Percentiles rank a stretch among this genome's conserved stretches.
Conservation (phyloP, 768 basidiomycete species). For the Candolleomyces eurysporus region DNA sequence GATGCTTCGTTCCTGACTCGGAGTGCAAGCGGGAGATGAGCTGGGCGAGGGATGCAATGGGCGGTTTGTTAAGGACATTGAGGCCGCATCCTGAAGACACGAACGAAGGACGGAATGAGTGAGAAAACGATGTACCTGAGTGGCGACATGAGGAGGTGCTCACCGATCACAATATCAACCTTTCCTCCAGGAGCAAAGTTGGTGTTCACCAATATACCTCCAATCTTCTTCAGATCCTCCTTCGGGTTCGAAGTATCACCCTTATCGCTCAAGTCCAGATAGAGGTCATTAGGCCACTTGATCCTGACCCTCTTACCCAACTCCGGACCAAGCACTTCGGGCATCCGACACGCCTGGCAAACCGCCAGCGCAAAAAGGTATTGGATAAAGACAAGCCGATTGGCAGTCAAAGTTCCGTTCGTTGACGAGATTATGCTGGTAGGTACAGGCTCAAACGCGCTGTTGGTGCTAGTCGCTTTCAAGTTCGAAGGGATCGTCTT, state of each 20-base stretch:
- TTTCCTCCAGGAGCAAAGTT: conserved; percentile 64
- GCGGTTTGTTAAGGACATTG: conserved; percentile 80
- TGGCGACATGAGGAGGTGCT: conserved; percentile 18
- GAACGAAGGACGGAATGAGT: background rate
- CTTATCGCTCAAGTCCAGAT: conserved; percentile 45
- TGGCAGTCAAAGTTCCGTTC: conserved; percentile 32
- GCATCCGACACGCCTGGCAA: conserved; percentile 75
- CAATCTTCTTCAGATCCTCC: conserved; percentile 71
- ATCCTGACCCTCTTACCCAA: conserved; percentile 60
- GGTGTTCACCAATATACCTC: conserved; percentile 90
- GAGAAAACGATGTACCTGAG: no score
- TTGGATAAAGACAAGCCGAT: conserved; percentile 86
- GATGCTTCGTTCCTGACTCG: conserved; percentile 14
- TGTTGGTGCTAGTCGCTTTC: background rate
- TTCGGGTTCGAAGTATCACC: conserved; percentile 36
- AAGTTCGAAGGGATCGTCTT: background rate
- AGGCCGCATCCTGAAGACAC: conserved; percentile 73
- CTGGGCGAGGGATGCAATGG: conserved; percentile 79
- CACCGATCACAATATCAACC: conserved; percentile 82
- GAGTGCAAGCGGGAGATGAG: conserved; percentile 41
- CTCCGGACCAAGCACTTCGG: conserved; percentile 47
- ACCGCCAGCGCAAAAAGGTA: conserved; percentile 90
- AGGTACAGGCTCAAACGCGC: background rate
- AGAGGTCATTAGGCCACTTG: conserved; percentile 98
- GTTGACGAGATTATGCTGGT: no score